phyloP scores from a whole-genome alignment of 495 filamentous ascomycete species.

The Aspergillus biplanus region DNA sequence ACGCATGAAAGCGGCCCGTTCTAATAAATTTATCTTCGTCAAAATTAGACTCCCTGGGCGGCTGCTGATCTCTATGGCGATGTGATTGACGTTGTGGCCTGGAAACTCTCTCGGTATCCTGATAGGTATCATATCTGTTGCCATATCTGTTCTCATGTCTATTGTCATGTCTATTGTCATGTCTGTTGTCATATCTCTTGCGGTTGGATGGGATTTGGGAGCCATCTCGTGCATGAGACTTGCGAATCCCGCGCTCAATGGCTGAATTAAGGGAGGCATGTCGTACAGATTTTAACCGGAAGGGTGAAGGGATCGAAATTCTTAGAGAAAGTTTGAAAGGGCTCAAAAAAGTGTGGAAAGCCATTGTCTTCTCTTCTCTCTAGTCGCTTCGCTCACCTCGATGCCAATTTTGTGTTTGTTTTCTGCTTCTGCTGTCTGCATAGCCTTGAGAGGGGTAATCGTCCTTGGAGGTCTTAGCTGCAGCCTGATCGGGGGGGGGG shows the following conservation, averaged over 20 bases:
- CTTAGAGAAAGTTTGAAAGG: constrained; percentile 13
- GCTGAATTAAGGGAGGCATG: constrained; percentile 59
- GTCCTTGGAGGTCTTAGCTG: too few relatives aligned
- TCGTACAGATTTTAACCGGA: constrained; percentile 26
- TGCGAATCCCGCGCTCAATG: constrained; percentile 56
- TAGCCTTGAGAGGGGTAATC: too few relatives aligned
- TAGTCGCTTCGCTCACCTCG: not conserved
- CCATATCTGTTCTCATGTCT: not conserved
- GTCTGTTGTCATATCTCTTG: not conserved
- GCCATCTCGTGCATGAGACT: constrained; percentile 33
- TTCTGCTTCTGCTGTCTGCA: too few relatives aligned
- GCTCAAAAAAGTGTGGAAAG: constrained; percentile 7
- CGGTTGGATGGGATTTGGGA: not conserved
- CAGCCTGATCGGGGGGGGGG: too few relatives aligned
- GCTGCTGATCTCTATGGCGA: not conserved
- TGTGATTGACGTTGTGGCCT: not conserved
- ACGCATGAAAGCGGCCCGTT: constrained; percentile 37
- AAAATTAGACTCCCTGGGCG: constrained; percentile 19
- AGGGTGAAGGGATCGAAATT: not conserved
- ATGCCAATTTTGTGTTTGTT: too few relatives aligned
- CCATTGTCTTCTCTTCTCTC: constrained; percentile 17
- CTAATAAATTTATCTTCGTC: constrained; percentile 42
- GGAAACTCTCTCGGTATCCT: not conserved
- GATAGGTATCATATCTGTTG: too few relatives aligned
- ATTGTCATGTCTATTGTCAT: not conserved